These are phyloP conservation scores for Wickerhamiella occidentalis DNA, from an alignment of 805 yeast genomes.

Conservation along the genomic window DNA sequence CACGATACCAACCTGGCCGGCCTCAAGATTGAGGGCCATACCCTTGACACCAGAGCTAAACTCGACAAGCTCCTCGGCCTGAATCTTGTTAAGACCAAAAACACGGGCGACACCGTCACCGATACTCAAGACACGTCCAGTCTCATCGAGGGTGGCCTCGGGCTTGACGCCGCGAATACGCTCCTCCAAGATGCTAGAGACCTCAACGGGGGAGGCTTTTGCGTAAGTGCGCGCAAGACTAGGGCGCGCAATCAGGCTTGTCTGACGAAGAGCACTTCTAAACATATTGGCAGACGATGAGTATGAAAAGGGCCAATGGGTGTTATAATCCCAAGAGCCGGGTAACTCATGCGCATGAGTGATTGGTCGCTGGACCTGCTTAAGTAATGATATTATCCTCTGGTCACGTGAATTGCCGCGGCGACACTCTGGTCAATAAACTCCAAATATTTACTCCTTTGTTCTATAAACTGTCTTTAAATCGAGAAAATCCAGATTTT, in stretches of 20 bases:
- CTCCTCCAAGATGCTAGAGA: slow-evolving; percentile 96
- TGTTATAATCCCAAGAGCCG: slow-evolving; percentile 8
- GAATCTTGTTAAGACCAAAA: slow-evolving; percentile 98
- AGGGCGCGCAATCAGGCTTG: slow-evolving; percentile 30
- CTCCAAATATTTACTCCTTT: not conserved
- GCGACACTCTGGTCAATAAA: not conserved
- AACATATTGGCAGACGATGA: slow-evolving; percentile 23
- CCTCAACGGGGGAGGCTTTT: slow-evolving; percentile 99
- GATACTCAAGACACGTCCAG: slow-evolving; percentile 97
- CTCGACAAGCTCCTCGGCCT: slow-evolving; percentile 99
- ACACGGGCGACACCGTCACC: slow-evolving; percentile 99
- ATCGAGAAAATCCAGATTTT: not conserved
- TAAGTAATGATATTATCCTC: not conserved
- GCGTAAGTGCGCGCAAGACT: slow-evolving; percentile 77
- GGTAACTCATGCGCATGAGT: slow-evolving; percentile 5
- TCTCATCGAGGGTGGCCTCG: slow-evolving; percentile 95
- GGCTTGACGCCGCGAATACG: slow-evolving; percentile 98
- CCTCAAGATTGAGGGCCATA: slow-evolving; percentile 99
- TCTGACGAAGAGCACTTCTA: slow-evolving; percentile 32
- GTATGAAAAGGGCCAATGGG: slow-evolving; percentile 11
- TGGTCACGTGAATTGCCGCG: not conserved
- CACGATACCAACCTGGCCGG: slow-evolving; percentile 99
- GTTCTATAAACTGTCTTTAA: not conserved
- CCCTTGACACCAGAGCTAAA: slow-evolving; percentile 99
- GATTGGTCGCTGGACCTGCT: not conserved